Base-by-base conservation (phyloP, 441 rosid genomes). In the Syzygium syzygioides region DNA sequence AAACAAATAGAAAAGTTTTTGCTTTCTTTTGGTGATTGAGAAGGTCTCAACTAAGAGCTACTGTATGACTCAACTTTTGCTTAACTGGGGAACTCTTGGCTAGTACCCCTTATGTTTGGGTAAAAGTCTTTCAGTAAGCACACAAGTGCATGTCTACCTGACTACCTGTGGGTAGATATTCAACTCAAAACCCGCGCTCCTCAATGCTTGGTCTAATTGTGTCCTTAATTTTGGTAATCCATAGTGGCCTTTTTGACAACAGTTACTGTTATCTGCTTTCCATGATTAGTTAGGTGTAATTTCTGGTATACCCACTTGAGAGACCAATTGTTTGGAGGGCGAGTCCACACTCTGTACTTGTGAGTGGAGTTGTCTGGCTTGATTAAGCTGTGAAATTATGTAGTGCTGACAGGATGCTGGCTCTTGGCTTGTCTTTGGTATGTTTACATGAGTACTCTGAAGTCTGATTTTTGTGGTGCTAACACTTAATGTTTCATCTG, bases 401-500 rank as follows among this genome's bases (percentile, higher is more conserved):
- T 41, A 76, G 83, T 41, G 83, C 53, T 41, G 83, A 71, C 52
- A 76, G 50, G 53, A 23, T 41, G 6, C 83, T 76, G 83, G 53
- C 83, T 52, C 83, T 76, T 41, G 83, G 83, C 18, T 23, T 76
- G 83, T 23, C 83, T 76, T 71, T 12, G 48, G 52, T 76, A 41
- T 37, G 48, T 76, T 41, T 76, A 41, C 53, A 23, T 23, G 30
- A 76, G 53, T 25, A 41, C 53, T 76, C 53, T 23, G 83, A 41
- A 41, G 53, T 41, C 83, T 41, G 53, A 76, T 76, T 41, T 37
- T 41, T 1, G 11, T 13, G 53, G 83, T 76, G 83, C 52, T 23
- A 26, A 76, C 30, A 86, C 76, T 32, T 80, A 87, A 13, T 86
- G 53, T 54, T 88, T 57, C 52, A 89, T 91, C 79, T 88, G 91